A percentile compares a stretch with the other conserved stretches of the same genome.
phyloP scores from a whole-genome alignment of 192 early-diverging fungal genomes.

The Lobosporangium transversale region DNA sequence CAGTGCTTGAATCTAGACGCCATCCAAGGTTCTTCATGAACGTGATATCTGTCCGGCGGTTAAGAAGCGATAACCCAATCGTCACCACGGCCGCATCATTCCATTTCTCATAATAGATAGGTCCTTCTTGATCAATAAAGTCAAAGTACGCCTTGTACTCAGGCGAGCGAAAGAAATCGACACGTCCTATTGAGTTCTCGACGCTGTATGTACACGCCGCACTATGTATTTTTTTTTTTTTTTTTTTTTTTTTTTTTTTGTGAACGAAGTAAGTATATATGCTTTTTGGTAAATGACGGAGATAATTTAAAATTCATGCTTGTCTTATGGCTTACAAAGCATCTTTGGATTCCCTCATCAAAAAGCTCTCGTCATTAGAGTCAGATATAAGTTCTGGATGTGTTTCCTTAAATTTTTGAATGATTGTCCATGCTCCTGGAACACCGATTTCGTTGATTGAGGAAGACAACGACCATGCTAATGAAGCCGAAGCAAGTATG shows the following conservation, averaged over 20 bases:
- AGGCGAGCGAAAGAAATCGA: slow-evolving; percentile 66
- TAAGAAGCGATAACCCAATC: slow-evolving; percentile 33
- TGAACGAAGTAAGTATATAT: no score
- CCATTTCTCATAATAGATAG: slow-evolving; percentile 63
- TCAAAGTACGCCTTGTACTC: slow-evolving; percentile 62
- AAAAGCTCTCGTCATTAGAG: slow-evolving; percentile 22
- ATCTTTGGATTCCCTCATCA: slow-evolving; percentile 15
- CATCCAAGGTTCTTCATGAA: slow-evolving; percentile 21
- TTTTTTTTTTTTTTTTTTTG: no score
- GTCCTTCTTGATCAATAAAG: slow-evolving; percentile 51
- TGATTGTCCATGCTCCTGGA: slow-evolving; percentile 57
- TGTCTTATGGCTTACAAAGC: slow-evolving; percentile 20
- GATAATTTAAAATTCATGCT: no score
- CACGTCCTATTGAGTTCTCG: slow-evolving; percentile 75
- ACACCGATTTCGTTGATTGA: slow-evolving; percentile 54
- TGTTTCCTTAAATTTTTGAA: slow-evolving; percentile 17
- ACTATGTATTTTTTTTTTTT: slow-evolving; percentile 61
- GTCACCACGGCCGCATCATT: slow-evolving; percentile 65
- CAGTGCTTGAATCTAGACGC: background rate
- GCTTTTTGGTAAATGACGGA: no score
- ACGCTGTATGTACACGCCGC: slow-evolving; percentile 70
- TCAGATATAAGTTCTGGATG: slow-evolving; percentile 15
- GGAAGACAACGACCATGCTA: slow-evolving; percentile 31
- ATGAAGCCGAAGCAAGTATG: no score
- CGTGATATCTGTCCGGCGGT: slow-evolving; percentile 1